Conservation (phyloP, 2,329 filamentous ascomycete genomes). For the Gnomoniopsis sp. region DNA sequence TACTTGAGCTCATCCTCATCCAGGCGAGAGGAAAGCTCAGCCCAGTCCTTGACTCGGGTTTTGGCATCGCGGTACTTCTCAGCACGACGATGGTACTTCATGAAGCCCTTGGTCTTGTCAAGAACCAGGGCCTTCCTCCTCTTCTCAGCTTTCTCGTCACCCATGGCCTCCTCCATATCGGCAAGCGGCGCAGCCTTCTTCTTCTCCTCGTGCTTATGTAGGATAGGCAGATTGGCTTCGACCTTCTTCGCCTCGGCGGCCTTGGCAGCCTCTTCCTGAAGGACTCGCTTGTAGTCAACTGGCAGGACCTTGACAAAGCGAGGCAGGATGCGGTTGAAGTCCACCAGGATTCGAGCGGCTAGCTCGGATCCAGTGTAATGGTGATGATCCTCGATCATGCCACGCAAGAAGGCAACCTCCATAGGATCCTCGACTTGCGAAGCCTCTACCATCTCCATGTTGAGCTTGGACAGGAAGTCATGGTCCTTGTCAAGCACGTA, state of each 20-base stretch:
- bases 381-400: conserved; percentile 93
- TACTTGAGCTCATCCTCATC: conserved; percentile 96
- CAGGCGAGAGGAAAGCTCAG: conserved; percentile 80
- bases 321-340: conserved; percentile 87
- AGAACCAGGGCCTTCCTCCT: conserved; percentile 84
- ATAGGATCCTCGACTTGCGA: conserved; percentile 77
- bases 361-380: conserved; percentile 97
- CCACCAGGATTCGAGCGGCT: conserved; percentile 86
- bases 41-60: conserved; percentile 88
- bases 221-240: conserved; percentile 75
- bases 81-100: conserved; percentile 89
- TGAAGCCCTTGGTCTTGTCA: conserved; percentile 97
- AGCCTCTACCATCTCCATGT: conserved; percentile 95
- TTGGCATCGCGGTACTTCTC: conserved; percentile 90
- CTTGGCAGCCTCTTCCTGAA: conserved; percentile 82
- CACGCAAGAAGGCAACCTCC: conserved; percentile 86
- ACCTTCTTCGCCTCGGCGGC: conserved; percentile 80
- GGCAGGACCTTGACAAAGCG: conserved; percentile 93
- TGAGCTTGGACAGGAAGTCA: conserved; percentile 91
- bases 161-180: conserved; percentile 90
- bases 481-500: conserved; percentile 88
- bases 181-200: conserved; percentile 69
- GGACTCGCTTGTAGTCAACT: conserved; percentile 91
- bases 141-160: conserved; percentile 81
- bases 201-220: conserved; percentile 65